phyloP scores from a whole-genome alignment of 257 asterid genomes.

The Solanum ahanhuiri region DNA sequence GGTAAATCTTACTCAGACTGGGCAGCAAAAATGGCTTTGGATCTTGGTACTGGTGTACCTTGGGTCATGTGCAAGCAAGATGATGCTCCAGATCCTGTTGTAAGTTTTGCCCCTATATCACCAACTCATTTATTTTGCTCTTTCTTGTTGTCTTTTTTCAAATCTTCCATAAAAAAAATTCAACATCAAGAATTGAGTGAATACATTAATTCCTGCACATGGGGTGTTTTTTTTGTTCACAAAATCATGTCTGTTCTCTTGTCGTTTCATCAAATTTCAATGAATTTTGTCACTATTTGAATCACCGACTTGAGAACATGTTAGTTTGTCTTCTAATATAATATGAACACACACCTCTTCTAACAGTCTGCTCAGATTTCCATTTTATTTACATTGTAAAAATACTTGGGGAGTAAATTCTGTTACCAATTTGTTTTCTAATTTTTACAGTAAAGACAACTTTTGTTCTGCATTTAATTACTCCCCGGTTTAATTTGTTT shows the following conservation, averaged over 20 bases:
- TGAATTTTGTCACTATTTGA: constrained; percentile 1
- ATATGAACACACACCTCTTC: neutral
- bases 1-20: constrained; percentile 15
- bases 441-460: neutral
- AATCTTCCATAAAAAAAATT: neutral
- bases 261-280: constrained; percentile 7
- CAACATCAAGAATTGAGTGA: constrained; percentile 12
- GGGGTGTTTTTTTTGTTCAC: constrained; percentile 15
- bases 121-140: neutral
- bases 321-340: neutral
- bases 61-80: constrained; percentile 28
- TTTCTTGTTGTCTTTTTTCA: constrained; percentile 3
- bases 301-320: constrained; percentile 6
- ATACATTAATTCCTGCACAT: constrained; percentile 24
- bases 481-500: neutral
- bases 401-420: neutral
- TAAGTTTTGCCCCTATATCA: constrained; percentile 14
- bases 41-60: constrained; percentile 20
- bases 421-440: neutral
- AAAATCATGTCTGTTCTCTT: constrained; percentile 16
- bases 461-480: neutral
- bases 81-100: constrained; percentile 39
- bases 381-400: neutral
- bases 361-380: neutral
- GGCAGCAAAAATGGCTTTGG: constrained; percentile 22